Evolutionary conservation across 495 filamentous ascomycete species (phyloP), one percentile per base, ranked within the genome.

Genomic region (Sphaerosporella brunnea): DNA sequence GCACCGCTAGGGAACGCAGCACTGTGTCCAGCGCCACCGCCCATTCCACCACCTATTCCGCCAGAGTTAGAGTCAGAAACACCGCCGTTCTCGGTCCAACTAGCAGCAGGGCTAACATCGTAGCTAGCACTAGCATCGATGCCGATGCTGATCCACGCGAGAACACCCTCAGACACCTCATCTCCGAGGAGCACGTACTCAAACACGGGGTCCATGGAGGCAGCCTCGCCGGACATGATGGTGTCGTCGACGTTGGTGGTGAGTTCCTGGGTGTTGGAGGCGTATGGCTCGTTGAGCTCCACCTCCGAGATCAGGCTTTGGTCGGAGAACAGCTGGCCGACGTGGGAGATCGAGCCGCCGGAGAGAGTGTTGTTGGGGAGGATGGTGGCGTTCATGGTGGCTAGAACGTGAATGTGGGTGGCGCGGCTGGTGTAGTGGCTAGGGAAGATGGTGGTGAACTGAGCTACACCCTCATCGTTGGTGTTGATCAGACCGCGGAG

Each of bases 291-390:
- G n/a, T 35, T 35, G 8, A 28, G 28, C 53, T 77, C 71, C 32
- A 81, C 73, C 26, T 66, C 67, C 9, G 52, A 59, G 51, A 70
- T 70, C 19, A 80, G 68, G 25, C 64, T 66, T 51, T 79, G 69
- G 49, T 75, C 73, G 63, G 69, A 82, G 70, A 77, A 81, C 13
- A 79, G 52, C 59, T 82, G 77, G 49, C 75, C 64, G 48, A 78
- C 64, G 61, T 82, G 74, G 16, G 67, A 63, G 40, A 74, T 67
- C 16, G 63, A 60, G 16, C 69, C 68, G 7, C 69, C 67, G 7
- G 64, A 64, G 50, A 69, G 64, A 16, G 70, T 73, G 35, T 66
- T 68, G 63, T 77, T 76, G 11, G 64, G 54, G 45, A 68, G 60
- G 3, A 70, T 55, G 18, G 60, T 70, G n/a, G 66, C 64, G 38